phyloP scores from a whole-genome alignment of 495 filamentous ascomycete species.

The Haplographium delicatum region DNA sequence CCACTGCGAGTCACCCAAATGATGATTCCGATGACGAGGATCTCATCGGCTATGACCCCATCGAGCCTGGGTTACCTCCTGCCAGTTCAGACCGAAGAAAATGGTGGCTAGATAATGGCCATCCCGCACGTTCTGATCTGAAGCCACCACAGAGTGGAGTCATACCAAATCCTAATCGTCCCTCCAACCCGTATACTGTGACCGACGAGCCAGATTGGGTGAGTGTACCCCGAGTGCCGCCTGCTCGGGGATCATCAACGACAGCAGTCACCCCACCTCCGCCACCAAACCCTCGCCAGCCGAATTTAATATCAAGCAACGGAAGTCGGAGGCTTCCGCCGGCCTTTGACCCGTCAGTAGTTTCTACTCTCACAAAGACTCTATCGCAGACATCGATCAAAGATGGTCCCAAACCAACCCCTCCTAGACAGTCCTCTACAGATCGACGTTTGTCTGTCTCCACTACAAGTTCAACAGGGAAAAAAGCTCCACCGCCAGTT shows the following conservation, averaged over 20 bases:
- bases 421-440: constrained; percentile 23
- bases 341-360: constrained; percentile 40
- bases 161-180: constrained; percentile 64
- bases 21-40: constrained; percentile 70
- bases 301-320: constrained; percentile 37
- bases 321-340: constrained; percentile 47
- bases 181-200: constrained; percentile 73
- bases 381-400: constrained; percentile 16
- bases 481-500: constrained; percentile 46
- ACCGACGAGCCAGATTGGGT: constrained; percentile 77
- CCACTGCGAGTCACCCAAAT: constrained; percentile 35
- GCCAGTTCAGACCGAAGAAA: constrained; percentile 84
- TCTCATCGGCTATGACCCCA: constrained; percentile 63
- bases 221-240: constrained; percentile 44
- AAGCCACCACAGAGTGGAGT: constrained; percentile 55
- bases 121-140: constrained; percentile 67
- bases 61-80: constrained; percentile 76
- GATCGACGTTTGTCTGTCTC: constrained; percentile 14
- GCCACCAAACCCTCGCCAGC: constrained; percentile 36
- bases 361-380: constrained; percentile 16
- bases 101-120: constrained; percentile 92
- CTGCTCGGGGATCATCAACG: constrained; percentile 36
- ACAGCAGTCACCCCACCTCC: constrained; percentile 40
- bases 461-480: constrained; percentile 30
- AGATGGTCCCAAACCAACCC: constrained; percentile 8